Evolutionary conservation across 768 basidiomycete genomes (phyloP).

Genomic region (Phlebiopsis flavidoalba): DNA sequence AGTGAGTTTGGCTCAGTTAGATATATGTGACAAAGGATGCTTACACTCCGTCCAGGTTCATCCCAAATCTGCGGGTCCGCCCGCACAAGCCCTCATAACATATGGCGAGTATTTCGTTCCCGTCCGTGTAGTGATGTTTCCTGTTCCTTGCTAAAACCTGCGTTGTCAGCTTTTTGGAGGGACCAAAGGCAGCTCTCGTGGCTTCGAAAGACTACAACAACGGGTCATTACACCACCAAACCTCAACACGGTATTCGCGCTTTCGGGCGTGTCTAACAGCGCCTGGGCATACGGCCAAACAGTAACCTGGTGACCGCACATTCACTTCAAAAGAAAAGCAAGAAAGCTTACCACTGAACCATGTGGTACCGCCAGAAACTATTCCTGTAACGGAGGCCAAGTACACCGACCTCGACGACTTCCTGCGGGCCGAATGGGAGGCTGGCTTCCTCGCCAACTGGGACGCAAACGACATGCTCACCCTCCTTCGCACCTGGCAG

Average conservation of each 20-base stretch:
- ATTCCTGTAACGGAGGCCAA: slow-evolving; percentile 37
- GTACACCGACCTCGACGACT: slow-evolving; percentile 44
- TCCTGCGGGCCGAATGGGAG: slow-evolving; percentile 52
- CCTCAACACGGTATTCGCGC: slow-evolving; percentile 50
- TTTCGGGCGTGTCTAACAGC: slow-evolving; percentile 49
- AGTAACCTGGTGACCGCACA: slow-evolving; percentile 28
- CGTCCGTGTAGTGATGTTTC: not conserved
- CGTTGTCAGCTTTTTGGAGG: slow-evolving; percentile 48
- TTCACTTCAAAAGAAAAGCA: not conserved
- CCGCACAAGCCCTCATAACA: slow-evolving; percentile 49
- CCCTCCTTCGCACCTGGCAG: slow-evolving; percentile 47
- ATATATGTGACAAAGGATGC: not conserved
- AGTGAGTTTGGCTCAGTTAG: not conserved
- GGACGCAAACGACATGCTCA: slow-evolving; percentile 52
- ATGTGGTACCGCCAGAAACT: slow-evolving; percentile 53
- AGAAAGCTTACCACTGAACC: not conserved
- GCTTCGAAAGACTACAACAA: slow-evolving; percentile 51
- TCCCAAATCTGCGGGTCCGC: slow-evolving; percentile 50
- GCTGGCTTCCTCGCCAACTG: slow-evolving; percentile 34
- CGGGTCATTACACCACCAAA: slow-evolving; percentile 44
- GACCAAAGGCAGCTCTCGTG: slow-evolving; percentile 48
- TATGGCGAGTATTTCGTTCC: no score
- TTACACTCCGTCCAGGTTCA: slow-evolving; percentile 33
- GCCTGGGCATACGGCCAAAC: slow-evolving; percentile 59
- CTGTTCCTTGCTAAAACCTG: not conserved